These are phyloP conservation scores for Scolecobasidium constrictum DNA, from an alignment of 2,329 filamentous ascomycete species.

Conservation along the genomic window DNA sequence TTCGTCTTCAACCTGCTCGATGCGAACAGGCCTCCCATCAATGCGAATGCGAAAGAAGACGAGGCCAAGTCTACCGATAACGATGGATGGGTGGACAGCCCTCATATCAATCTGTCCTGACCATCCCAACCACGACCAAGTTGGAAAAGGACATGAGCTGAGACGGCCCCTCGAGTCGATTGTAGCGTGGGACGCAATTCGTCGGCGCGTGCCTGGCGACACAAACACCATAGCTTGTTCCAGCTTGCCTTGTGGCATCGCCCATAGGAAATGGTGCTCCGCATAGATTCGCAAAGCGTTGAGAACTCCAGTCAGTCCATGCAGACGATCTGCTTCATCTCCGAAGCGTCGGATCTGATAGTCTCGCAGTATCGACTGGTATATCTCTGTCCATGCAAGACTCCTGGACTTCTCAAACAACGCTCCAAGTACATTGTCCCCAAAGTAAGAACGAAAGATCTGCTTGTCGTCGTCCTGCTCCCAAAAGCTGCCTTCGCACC, in stretches of 20 bases:
- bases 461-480: neutral
- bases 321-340: neutral
- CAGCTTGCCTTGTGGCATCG: neutral
- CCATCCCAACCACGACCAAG: neutral
- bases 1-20: neutral
- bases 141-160: neutral
- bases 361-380: neutral
- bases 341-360: neutral
- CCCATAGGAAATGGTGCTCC: neutral
- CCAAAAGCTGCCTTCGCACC: conserved; percentile 1
- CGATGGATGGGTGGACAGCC: neutral
- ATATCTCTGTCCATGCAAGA: neutral
- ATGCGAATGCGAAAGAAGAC: neutral
- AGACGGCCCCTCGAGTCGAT: neutral
- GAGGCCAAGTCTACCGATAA: neutral
- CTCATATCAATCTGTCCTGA: neutral
- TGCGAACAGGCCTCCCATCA: neutral
- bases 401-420: neutral
- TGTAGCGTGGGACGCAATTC: neutral
- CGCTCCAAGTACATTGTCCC: neutral
- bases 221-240: neutral
- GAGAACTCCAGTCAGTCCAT: neutral
- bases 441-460: neutral
- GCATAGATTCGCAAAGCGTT: neutral
- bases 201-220: neutral